Evolutionary conservation across 2,329 filamentous ascomycete species (phyloP).

Genomic region (Parastagonospora nodorum): DNA sequence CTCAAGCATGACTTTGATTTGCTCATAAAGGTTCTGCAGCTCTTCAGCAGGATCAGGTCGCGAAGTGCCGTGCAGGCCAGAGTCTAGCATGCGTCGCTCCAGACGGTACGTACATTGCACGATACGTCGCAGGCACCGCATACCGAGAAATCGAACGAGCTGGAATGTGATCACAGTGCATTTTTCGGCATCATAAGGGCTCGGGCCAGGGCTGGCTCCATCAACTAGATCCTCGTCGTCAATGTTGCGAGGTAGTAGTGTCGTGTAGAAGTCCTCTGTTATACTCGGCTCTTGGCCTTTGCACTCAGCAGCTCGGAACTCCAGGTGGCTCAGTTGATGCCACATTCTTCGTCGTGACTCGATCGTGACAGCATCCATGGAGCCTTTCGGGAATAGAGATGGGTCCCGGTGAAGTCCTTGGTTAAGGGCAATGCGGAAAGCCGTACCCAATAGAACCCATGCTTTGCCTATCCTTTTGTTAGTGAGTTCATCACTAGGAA

Average conservation of each 20-base stretch:
- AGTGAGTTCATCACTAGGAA: slow-evolving; percentile 3
- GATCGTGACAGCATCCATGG: slow-evolving; percentile 46
- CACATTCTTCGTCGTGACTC: slow-evolving; percentile 44
- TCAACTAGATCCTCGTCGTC: slow-evolving; percentile 47
- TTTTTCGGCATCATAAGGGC: slow-evolving; percentile 37
- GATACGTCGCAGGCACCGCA: slow-evolving; percentile 41
- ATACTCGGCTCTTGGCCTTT: slow-evolving; percentile 47
- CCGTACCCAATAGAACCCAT: slow-evolving; percentile 46
- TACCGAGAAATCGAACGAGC: slow-evolving; percentile 41
- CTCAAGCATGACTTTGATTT: slow-evolving; percentile 45
- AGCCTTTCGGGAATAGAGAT: slow-evolving; percentile 41
- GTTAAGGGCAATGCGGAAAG: slow-evolving; percentile 43
- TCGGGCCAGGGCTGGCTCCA: slow-evolving; percentile 36
- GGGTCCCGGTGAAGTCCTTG: slow-evolving; percentile 47
- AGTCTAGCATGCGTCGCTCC: slow-evolving; percentile 43
- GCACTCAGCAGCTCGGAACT: slow-evolving; percentile 46
- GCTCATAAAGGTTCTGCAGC: slow-evolving; percentile 39
- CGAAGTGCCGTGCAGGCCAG: slow-evolving; percentile 37
- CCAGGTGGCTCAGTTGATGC: slow-evolving; percentile 46
- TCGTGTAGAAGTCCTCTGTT: slow-evolving; percentile 46
- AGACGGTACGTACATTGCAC: slow-evolving; percentile 45
- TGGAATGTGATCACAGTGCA: slow-evolving; percentile 45
- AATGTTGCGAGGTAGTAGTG: slow-evolving; percentile 44
- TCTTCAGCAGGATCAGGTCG: slow-evolving; percentile 42
- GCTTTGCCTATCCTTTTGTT: slow-evolving; percentile 34